Percentiles rank a stretch among this genome's conserved stretches.
These are phyloP conservation scores for Theobroma grandiflorum DNA, from an alignment of 441 rosid species.

Conservation along the genomic window DNA sequence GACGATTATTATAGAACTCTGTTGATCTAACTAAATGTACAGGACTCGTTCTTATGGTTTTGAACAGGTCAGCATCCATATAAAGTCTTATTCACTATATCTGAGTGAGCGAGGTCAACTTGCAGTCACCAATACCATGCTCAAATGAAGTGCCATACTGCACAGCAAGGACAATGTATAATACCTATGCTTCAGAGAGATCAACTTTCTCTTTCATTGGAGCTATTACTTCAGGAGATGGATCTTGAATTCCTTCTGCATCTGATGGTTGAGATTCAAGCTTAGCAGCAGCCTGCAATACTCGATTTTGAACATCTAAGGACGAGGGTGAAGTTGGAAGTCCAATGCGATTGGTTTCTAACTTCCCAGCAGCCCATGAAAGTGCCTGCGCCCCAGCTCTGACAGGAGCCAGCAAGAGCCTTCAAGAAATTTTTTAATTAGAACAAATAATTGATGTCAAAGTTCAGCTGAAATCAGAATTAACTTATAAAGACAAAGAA, in stretches of 20 bases:
- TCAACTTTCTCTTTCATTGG: slow-evolving; percentile 51
- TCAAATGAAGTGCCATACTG: background rate
- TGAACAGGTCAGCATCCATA: background rate
- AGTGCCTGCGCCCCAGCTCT: slow-evolving; percentile 76
- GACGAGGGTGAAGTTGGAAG: slow-evolving; percentile 97
- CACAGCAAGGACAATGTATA: background rate
- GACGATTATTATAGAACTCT: background rate
- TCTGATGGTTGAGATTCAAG: slow-evolving; percentile 92
- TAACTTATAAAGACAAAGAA: background rate
- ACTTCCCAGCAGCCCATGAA: slow-evolving; percentile 86
- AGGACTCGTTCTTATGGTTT: too few species aligned
- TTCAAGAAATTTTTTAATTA: slow-evolving; percentile 31
- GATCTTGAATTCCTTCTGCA: slow-evolving; percentile 45
- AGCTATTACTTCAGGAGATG: slow-evolving; percentile 47
- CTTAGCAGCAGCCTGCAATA: slow-evolving; percentile 91
- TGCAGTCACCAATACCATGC: slow-evolving; percentile 8
- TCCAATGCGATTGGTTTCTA: slow-evolving; percentile 78
- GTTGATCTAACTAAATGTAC: too few species aligned
- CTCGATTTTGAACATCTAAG: slow-evolving; percentile 81
- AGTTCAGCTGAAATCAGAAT: background rate
- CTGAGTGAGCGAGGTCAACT: slow-evolving; percentile 15
- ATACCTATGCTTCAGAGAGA: slow-evolving; percentile 61
- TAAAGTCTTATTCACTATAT: background rate
- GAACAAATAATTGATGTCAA: background rate
- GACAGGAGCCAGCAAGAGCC: slow-evolving; percentile 71